Conservation (phyloP, 805 yeast genomes). For the Jamesozyma lodderae region DNA sequence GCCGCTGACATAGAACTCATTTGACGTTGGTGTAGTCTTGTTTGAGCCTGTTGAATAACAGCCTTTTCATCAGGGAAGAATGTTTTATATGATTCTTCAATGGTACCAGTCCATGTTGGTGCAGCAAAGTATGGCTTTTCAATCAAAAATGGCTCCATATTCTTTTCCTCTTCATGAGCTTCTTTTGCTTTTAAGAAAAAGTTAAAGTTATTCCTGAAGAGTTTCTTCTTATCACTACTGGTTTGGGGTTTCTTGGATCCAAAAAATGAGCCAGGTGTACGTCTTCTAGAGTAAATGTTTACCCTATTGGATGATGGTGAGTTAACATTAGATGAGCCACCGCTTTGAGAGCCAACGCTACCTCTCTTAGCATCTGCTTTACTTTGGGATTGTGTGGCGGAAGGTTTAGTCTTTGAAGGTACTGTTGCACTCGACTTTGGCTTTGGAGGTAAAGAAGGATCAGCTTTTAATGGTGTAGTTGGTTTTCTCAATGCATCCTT, state of each 20-base stretch:
- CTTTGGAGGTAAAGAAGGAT: slow-evolving; percentile 21
- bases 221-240: slow-evolving; percentile 24
- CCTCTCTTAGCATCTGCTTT: slow-evolving; percentile 19
- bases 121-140: slow-evolving; percentile 64
- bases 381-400: slow-evolving; percentile 9
- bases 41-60: slow-evolving; percentile 24
- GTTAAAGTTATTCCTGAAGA: slow-evolving; percentile 40
- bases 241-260: slow-evolving; percentile 31
- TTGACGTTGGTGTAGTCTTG: slow-evolving; percentile 27
- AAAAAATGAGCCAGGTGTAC: slow-evolving; percentile 30
- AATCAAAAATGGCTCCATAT: slow-evolving; percentile 33
- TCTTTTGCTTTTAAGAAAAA: slow-evolving; percentile 41
- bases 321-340: slow-evolving; percentile 10
- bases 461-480: slow-evolving; percentile 13
- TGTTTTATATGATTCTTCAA: slow-evolving; percentile 46
- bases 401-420: slow-evolving; percentile 5
- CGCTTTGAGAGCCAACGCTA: background rate
- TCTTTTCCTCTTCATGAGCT: slow-evolving; percentile 25
- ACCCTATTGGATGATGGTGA: slow-evolving; percentile 14
- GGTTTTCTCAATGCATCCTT: slow-evolving; percentile 25
- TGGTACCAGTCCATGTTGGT: slow-evolving; percentile 65
- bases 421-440: slow-evolving; percentile 6
- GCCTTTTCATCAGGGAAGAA: slow-evolving; percentile 38
- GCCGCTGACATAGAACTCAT: slow-evolving; percentile 17
- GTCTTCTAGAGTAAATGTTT: slow-evolving; percentile 19